These are phyloP conservation scores for Cercophora newfieldiana DNA, from an alignment of 495 filamentous ascomycete genomes.

Conservation along the genomic window DNA sequence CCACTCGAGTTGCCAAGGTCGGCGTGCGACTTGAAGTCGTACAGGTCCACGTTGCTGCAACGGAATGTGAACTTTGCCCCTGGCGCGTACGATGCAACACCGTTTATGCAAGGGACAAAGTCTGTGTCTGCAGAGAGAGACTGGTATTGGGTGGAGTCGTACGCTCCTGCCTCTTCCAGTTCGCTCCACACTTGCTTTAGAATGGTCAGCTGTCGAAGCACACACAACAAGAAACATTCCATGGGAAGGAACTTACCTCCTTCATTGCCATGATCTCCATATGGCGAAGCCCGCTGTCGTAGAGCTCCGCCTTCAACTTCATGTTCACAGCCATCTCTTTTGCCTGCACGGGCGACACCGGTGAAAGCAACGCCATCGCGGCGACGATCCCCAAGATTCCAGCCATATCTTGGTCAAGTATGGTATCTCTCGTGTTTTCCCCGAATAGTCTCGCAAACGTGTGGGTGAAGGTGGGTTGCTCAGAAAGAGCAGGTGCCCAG, in stretches of 20 bases:
- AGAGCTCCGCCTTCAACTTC: slow-evolving; percentile 33
- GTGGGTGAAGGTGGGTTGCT: too few relatives aligned
- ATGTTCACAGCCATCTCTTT: slow-evolving; percentile 37
- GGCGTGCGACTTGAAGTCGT: slow-evolving; percentile 51
- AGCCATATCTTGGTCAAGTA: slow-evolving; percentile 5
- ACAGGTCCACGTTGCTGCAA: slow-evolving; percentile 56
- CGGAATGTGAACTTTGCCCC: slow-evolving; percentile 49
- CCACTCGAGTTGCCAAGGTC: slow-evolving; percentile 46
- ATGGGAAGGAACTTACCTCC: slow-evolving; percentile 30
- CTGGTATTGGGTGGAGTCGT: slow-evolving; percentile 41
- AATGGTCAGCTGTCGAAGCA: background rate
- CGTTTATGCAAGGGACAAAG: slow-evolving; percentile 47
- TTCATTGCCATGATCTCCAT: slow-evolving; percentile 49
- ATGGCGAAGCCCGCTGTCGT: slow-evolving; percentile 48
- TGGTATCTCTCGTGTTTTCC: background rate
- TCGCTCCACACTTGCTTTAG: slow-evolving; percentile 34
- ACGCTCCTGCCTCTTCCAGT: slow-evolving; percentile 38
- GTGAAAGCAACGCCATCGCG: slow-evolving; percentile 38
- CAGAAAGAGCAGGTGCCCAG: too few relatives aligned
- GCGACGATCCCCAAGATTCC: slow-evolving; percentile 13
- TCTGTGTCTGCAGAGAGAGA: slow-evolving; percentile 28
- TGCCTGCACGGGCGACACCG: slow-evolving; percentile 31
- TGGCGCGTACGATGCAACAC: slow-evolving; percentile 42
- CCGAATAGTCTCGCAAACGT: background rate
- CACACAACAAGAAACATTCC: too few relatives aligned